Conservation (phyloP, 805 yeast genomes). For the Wickerhamomyces silvicola region DNA sequence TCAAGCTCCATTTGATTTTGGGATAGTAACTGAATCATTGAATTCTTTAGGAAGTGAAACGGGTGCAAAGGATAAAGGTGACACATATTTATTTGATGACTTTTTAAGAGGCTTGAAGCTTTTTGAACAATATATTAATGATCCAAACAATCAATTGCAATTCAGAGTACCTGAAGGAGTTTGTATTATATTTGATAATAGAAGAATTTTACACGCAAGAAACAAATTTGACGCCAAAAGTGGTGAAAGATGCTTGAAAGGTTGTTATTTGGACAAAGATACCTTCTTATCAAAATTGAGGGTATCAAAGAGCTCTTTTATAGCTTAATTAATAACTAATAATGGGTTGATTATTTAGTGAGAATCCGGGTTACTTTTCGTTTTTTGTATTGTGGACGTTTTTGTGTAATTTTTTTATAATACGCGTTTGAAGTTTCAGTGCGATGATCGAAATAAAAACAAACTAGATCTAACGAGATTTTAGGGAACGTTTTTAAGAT, state of each 20-base stretch:
- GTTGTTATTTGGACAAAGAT: conserved; percentile 70
- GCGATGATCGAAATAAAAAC: too few relatives aligned
- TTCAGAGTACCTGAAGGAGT: conserved; percentile 50
- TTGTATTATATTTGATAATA: conserved; percentile 64
- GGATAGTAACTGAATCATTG: conserved; percentile 30
- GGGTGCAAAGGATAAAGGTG: conserved; percentile 32
- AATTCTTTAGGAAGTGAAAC: conserved; percentile 19
- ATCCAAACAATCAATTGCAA: conserved; percentile 47
- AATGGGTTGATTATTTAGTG: background rate
- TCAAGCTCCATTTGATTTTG: conserved; percentile 69
- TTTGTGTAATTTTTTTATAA: too few relatives aligned
- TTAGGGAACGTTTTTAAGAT: too few relatives aligned
- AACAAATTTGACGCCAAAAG: conserved; percentile 38
- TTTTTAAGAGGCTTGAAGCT: conserved; percentile 50
- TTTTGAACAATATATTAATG: conserved; percentile 55
- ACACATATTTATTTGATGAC: conserved; percentile 40
- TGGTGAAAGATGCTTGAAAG: conserved; percentile 64
- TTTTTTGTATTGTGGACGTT: too few relatives aligned
- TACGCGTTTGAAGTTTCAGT: too few relatives aligned
- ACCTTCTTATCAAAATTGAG: conserved; percentile 57
- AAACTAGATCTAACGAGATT: too few relatives aligned
- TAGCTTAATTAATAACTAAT: conserved; percentile 8
- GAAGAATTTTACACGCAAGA: conserved; percentile 67
- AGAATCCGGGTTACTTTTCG: too few relatives aligned
- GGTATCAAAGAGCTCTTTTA: conserved; percentile 19